phyloP scores from a whole-genome alignment of 805 yeast genomes.

The Pichia sporocuriosa region DNA sequence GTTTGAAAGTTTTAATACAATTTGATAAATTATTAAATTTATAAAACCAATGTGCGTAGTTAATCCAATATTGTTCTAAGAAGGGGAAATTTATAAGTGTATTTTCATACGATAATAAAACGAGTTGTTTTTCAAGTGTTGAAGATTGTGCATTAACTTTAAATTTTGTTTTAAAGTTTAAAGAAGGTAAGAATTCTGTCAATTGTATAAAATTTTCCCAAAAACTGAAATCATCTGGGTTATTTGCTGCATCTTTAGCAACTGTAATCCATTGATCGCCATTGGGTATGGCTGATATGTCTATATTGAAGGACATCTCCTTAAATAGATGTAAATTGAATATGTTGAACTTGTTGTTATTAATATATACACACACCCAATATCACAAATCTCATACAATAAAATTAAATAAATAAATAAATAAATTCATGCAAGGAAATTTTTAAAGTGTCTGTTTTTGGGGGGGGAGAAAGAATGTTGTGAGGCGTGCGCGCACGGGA shows the following conservation, averaged over 20 bases:
- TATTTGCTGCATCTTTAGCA: slow-evolving; percentile 28
- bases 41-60: slow-evolving; percentile 43
- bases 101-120: slow-evolving; percentile 34
- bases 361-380: too few species aligned
- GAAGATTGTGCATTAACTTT: not conserved
- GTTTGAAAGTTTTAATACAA: slow-evolving; percentile 32
- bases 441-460: too few species aligned
- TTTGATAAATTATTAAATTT: slow-evolving; percentile 35
- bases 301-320: too few species aligned
- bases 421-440: too few species aligned
- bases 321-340: too few species aligned
- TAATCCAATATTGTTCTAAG: slow-evolving; percentile 52
- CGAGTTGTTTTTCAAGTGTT: slow-evolving; percentile 1
- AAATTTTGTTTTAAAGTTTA: slow-evolving; percentile 8
- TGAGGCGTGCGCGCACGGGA: too few species aligned
- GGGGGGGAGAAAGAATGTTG: too few species aligned
- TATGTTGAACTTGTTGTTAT: too few species aligned
- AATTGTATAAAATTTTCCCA: slow-evolving; percentile 34
- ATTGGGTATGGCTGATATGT: slow-evolving; percentile 17
- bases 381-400: too few species aligned
- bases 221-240: slow-evolving; percentile 29
- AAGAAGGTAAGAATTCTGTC: slow-evolving; percentile 26
- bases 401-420: too few species aligned
- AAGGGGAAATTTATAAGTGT: slow-evolving; percentile 43
- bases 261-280: slow-evolving; percentile 26